A percentile compares a stretch with the other conserved stretches of the same genome.
These are phyloP conservation scores for Passalora sequoiae DNA, from an alignment of 2,329 filamentous ascomycete genomes.

Conservation along the genomic window DNA sequence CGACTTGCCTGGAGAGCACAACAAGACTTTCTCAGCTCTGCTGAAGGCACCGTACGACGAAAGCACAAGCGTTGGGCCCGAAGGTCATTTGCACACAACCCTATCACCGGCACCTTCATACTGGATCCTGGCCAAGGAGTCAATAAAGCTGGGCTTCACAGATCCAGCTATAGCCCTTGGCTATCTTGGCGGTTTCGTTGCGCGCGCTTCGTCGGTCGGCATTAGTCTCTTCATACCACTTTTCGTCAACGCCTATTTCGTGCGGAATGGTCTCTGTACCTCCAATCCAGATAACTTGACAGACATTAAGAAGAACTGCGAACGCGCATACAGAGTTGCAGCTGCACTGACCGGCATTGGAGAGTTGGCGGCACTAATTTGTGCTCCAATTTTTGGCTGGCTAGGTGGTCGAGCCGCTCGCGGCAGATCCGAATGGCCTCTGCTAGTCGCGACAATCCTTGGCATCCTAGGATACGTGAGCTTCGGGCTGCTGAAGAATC, in stretches of 20 bases:
- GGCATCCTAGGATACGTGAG: constrained; percentile 73
- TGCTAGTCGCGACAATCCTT: constrained; percentile 64
- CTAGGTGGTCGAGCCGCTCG: constrained; percentile 63
- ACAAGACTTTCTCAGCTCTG: constrained; percentile 60
- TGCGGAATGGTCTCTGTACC: constrained; percentile 71
- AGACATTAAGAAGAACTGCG: constrained; percentile 79
- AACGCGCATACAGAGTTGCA: constrained; percentile 79
- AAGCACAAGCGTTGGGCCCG: constrained; percentile 19
- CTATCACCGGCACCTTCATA: constrained; percentile 52
- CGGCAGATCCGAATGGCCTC: constrained; percentile 56
- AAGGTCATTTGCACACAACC: constrained; percentile 25
- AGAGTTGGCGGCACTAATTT: constrained; percentile 78
- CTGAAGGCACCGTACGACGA: constrained; percentile 32
- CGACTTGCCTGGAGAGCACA: constrained; percentile 64
- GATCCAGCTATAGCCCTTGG: constrained; percentile 77
- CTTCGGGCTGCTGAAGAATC: constrained; percentile 72
- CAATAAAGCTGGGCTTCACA: constrained; percentile 59
- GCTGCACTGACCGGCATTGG: constrained; percentile 83
- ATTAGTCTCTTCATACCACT: constrained; percentile 94
- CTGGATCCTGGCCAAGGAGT: constrained; percentile 38
- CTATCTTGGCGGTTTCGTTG: constrained; percentile 91
- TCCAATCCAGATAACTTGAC: constrained; percentile 37
- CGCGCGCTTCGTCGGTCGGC: constrained; percentile 86
- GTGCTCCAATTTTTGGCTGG: constrained; percentile 82
- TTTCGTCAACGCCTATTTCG: constrained; percentile 87